Evolutionary conservation across 257 asterid genomes (phyloP), one percentile per base, ranked within the genome.

Genomic region (Leonotis leonurus): DNA sequence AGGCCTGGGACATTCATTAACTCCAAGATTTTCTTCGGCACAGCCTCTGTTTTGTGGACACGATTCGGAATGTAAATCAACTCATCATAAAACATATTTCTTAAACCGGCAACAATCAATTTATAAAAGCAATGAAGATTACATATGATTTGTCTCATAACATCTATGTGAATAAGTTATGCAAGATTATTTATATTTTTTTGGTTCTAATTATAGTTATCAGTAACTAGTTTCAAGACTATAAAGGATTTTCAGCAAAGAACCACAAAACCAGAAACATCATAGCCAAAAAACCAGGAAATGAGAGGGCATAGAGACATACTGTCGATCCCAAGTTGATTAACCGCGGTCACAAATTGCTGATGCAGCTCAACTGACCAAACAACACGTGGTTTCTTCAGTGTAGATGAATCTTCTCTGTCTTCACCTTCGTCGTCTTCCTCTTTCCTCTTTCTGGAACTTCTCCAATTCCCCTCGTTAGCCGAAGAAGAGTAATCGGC

Each of bases 11-110:
- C 89, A 35, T 85, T 87, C 97, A 89, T 89, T 59, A 86, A 41
- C 46, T 89, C 95, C 63, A 86, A 72, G 62, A 89, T 89, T 61
- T 85, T 84, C 83, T 89, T 89, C 0, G 97, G 95, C 22, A 87
- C 94, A 3, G 92, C 94, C 81, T 84, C 95, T 80, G 79, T 60
- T 53, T 24, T 49, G 58, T 51, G 26, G 52, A 49, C 35, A 64
- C 50, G 30, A 26, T n/a, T n/a, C n/a, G n/a, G 32, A 5, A 68
- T 3, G 8, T 25, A 43, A 40, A n/a, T n/a, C n/a, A n/a, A n/a
- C n/a, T n/a, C n/a, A n/a, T n/a, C n/a, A n/a, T n/a, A n/a, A n/a
- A n/a, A n/a, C 24, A 37, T 13, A 56, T 25, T 48, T 5, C 18
- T 8, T 30, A 18, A 39, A 68, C 55, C 4, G 24, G 43, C 48